Conservation (phyloP, 2,329 filamentous ascomycete species). For the Trichophaea hybrida region DNA sequence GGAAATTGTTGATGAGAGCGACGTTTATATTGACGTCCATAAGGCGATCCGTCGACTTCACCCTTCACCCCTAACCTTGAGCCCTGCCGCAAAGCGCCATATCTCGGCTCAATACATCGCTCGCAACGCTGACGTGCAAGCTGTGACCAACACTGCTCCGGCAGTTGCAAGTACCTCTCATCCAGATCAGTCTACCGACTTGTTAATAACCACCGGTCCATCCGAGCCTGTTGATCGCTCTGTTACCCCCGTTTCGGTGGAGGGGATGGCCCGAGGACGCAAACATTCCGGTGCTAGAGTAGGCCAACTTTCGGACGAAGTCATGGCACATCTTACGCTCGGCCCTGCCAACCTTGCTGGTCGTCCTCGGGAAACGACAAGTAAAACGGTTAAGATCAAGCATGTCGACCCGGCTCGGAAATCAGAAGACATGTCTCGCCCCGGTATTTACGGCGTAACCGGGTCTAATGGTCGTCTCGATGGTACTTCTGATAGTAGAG, state of each 20-base stretch:
- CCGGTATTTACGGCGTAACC: not conserved
- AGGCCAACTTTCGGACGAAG: slow-evolving; percentile 6
- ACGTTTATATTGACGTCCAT: slow-evolving; percentile 96
- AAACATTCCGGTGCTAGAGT: not conserved
- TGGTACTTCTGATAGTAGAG: not conserved
- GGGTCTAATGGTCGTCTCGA: not conserved
- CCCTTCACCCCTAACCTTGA: slow-evolving; percentile 42
- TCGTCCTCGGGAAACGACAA: slow-evolving; percentile 47
- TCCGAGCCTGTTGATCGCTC: not conserved
- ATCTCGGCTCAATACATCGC: slow-evolving; percentile 22
- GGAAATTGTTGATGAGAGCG: slow-evolving; percentile 95
- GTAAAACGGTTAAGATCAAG: slow-evolving; percentile 54
- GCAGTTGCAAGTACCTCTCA: slow-evolving; percentile 19
- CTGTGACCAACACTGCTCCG: slow-evolving; percentile 27
- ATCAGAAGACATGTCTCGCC: not conserved
- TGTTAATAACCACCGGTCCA: not conserved
- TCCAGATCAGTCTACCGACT: not conserved
- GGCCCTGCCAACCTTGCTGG: slow-evolving; percentile 53
- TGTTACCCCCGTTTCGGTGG: not conserved
- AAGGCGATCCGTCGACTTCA: slow-evolving; percentile 86
- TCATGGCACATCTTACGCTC: slow-evolving; percentile 11
- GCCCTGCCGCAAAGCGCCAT: slow-evolving; percentile 27
- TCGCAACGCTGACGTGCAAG: slow-evolving; percentile 37
- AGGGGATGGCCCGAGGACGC: not conserved
- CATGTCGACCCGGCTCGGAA: slow-evolving; percentile 3